Base-by-base conservation (phyloP, 129 eudicot genomes). In the Chrysanthemum lavandulifolium region DNA sequence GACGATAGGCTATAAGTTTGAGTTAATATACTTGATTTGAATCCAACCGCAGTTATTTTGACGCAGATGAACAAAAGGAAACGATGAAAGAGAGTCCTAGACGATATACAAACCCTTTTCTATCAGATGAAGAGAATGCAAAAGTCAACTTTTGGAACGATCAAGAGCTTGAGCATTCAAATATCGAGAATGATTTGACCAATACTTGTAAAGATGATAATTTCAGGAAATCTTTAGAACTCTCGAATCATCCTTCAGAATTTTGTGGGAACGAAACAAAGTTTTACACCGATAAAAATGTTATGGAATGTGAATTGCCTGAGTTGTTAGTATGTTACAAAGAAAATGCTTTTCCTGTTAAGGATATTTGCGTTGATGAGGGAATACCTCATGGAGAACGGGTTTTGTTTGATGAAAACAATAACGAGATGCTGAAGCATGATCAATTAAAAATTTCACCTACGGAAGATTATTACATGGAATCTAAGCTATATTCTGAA, bases 331-430 rank as follows among this genome's bases (percentile, higher is more conserved):
- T 89, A 63, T 87, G 96, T 79, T 87, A 87, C 69, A 85, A 87
- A 70, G 96, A 87, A 50, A 76, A 55, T 18, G 80, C 51, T 55
- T 74, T 65, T 70, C 81, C 68, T 43, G 87, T 93, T 40, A 90
- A 86, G 81, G 96, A 92, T 79, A 92, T 92, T 50, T 82, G 95
- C 33, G 76, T 92, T 43, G 98, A 92, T 71, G 98, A 86, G 15
- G 96, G 96, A 49, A 54, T 79, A 62, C 82, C 79, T 67, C 60
- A 67, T n/a, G 83, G 73, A 68, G 89, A 84, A 31, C 84, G 70
- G 75, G 62, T 68, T 52, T 29, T 70, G 79, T 70, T 79, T 54
- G 73, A 84, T 27, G 78, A 82, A 19, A 67, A 79, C 65, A 76
- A 69, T 25, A 73, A 66, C 40, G 60, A 68, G 57, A 75, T 54